Percentiles rank a stretch among this genome's conserved stretches.
Conservation (phyloP, 1,284 basidiomycete species). For the Pseudozyma flocculosa region DNA sequence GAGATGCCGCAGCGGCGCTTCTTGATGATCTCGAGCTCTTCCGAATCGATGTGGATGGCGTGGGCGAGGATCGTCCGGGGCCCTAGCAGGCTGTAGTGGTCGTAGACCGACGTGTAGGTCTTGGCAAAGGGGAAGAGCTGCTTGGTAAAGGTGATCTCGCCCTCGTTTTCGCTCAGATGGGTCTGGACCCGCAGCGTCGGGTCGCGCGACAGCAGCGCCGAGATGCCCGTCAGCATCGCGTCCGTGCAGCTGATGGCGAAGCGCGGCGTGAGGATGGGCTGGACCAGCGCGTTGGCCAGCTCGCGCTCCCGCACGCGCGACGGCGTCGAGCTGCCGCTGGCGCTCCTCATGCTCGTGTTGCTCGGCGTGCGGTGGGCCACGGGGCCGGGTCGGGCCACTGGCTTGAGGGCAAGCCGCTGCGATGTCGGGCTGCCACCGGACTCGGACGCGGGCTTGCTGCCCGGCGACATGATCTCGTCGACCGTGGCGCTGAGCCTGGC, state of each 20-base stretch:
- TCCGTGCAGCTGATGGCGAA: conserved; percentile 90
- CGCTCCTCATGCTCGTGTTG: conserved; percentile 23
- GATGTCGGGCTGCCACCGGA: conserved; percentile 16
- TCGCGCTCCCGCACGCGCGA: conserved; percentile 32
- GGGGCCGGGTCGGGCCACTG: background rate
- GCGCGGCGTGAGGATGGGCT: conserved; percentile 87
- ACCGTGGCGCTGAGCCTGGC: conserved; percentile 43
- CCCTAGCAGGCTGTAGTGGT: conserved; percentile 73
- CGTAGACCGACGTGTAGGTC: conserved; percentile 69
- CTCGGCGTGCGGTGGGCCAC: conserved; percentile 7
- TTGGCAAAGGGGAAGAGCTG: conserved; percentile 65
- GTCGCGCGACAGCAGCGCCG: conserved; percentile 61
- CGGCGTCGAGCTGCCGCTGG: conserved; percentile 29
- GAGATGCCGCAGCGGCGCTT: conserved; percentile 73
- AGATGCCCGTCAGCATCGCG: conserved; percentile 70
- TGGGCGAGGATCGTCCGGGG: conserved; percentile 85
- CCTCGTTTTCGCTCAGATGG: conserved; percentile 82
- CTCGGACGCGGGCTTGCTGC: conserved; percentile 27
- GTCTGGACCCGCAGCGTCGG: conserved; percentile 78
- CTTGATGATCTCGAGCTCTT: conserved; percentile 75
- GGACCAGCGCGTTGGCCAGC: conserved; percentile 64
- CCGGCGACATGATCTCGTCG: conserved; percentile 42
- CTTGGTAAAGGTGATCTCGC: conserved; percentile 72
- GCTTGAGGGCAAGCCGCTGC: background rate
- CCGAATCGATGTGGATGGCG: conserved; percentile 73